These are phyloP conservation scores for Polygonum maritimum DNA, from an alignment of 148 eudicot species.

Conservation along the genomic window DNA sequence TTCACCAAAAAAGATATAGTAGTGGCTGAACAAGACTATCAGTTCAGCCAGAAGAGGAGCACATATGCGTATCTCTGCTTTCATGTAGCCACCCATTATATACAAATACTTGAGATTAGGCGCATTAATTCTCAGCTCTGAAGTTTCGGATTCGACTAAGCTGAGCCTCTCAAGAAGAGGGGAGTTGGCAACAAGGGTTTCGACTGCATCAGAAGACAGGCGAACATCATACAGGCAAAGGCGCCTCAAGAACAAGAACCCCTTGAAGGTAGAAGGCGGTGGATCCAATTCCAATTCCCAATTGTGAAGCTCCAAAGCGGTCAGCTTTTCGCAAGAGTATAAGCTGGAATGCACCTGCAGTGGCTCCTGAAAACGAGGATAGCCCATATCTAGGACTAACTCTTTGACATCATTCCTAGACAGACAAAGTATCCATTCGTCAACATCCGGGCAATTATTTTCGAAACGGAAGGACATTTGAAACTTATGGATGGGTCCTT, in stretches of 20 bases:
- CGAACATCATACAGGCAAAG: constrained; percentile 16
- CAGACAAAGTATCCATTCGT: background rate
- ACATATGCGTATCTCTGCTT: constrained; percentile 20
- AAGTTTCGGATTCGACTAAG: constrained; percentile 39
- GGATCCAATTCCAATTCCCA: constrained; percentile 66
- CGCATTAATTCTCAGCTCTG: constrained; percentile 47
- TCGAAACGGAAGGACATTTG: constrained; percentile 26
- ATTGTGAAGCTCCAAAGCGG: constrained; percentile 48
- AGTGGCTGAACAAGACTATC: constrained; percentile 9
- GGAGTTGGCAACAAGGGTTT: constrained; percentile 41
- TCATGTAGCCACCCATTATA: constrained; percentile 44
- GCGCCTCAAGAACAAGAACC: constrained; percentile 34
- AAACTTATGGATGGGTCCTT: constrained; percentile 61
- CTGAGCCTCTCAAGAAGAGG: constrained; percentile 58
- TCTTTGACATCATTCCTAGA: too few species aligned
- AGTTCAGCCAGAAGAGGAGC: constrained; percentile 28
- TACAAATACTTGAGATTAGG: constrained; percentile 52
- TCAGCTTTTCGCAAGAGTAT: constrained; percentile 38
- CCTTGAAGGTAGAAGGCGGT: constrained; percentile 31
- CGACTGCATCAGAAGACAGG: constrained; percentile 40
- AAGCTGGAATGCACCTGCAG: constrained; percentile 38
- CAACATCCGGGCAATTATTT: constrained; percentile 24
- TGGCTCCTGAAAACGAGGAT: background rate
- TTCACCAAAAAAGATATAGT: constrained; percentile 46
- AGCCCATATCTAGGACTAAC: too few species aligned